phyloP scores from a whole-genome alignment of 129 eudicot genomes.

The Artemisia argyi region DNA sequence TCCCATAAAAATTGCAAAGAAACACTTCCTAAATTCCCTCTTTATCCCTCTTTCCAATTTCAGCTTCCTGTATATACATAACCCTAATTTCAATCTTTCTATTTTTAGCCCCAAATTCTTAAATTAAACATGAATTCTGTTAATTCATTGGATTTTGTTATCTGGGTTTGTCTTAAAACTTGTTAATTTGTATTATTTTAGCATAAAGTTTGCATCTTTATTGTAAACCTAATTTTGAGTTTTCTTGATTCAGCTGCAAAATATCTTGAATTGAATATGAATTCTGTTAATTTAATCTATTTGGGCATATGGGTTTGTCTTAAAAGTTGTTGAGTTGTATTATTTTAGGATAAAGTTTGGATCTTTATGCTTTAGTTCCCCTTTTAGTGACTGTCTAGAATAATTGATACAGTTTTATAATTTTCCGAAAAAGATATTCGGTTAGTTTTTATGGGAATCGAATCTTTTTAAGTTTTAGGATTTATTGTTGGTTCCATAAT shows the following conservation, averaged over 20 bases:
- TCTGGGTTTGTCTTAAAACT: constrained; percentile 24
- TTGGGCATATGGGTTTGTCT: constrained; percentile 27
- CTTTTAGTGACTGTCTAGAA: constrained; percentile 33
- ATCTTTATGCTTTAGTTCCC: constrained; percentile 34
- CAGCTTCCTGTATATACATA: constrained; percentile 20
- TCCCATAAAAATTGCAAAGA: constrained; percentile 13
- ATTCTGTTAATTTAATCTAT: constrained; percentile 3
- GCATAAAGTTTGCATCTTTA: constrained; percentile 50
- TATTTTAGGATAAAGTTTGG: constrained; percentile 41
- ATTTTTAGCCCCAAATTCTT: background rate
- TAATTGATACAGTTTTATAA: constrained; percentile 33
- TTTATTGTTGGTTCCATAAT: constrained; percentile 19
- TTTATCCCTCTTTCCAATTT: constrained; percentile 3
- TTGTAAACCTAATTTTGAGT: background rate
- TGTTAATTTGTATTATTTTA: constrained; percentile 34
- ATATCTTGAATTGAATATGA: too few relatives aligned
- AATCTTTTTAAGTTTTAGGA: constrained; percentile 10
- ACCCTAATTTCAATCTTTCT: constrained; percentile 18
- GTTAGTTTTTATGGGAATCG: constrained; percentile 21
- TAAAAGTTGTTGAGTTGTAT: constrained; percentile 29
- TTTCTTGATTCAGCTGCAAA: background rate
- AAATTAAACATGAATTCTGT: constrained; percentile 3
- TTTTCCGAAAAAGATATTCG: constrained; percentile 14
- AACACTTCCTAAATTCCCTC: constrained; percentile 21
- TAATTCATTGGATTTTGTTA: constrained; percentile 10